Conservation (phyloP, 1,284 basidiomycete species). For the Ustilago hordei region DNA sequence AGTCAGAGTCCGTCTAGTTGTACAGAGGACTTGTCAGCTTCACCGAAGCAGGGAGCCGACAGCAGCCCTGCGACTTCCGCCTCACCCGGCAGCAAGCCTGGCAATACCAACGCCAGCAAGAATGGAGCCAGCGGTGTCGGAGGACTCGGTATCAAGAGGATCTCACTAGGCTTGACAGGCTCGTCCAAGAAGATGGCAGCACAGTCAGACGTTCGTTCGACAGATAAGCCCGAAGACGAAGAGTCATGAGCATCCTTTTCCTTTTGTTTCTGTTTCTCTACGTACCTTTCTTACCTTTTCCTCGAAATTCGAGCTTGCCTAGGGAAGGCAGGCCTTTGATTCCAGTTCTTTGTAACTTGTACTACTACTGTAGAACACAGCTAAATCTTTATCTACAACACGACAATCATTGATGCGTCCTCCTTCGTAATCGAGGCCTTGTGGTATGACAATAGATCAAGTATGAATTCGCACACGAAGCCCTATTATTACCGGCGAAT, state of each 20-base stretch:
- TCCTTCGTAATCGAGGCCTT: neutral
- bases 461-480: neutral
- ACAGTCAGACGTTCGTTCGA: constrained; percentile 40
- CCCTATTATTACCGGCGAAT: constrained; percentile 19
- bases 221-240: constrained; percentile 29
- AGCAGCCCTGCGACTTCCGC: constrained; percentile 12
- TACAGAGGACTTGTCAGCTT: constrained; percentile 16
- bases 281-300: neutral
- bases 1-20: constrained; percentile 5
- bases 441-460: neutral
- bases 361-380: constrained; percentile 44
- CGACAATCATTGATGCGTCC: neutral
- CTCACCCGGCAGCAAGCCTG: constrained; percentile 5
- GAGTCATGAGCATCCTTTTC: constrained; percentile 16
- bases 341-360: constrained; percentile 25
- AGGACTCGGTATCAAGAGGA: constrained; percentile 44
- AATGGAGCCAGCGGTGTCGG: constrained; percentile 25
- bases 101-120: constrained; percentile 19
- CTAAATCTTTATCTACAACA: neutral
- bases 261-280: neutral
- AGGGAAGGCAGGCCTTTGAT: constrained; percentile 12
- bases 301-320: constrained; percentile 14
- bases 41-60: constrained; percentile 16
- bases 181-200: constrained; percentile 52
- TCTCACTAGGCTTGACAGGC: constrained; percentile 45